Evolutionary conservation across 169 alveolate genomes (phyloP), one percentile per base, ranked within the genome.

Genomic region (Miamiensis avidus): DNA sequence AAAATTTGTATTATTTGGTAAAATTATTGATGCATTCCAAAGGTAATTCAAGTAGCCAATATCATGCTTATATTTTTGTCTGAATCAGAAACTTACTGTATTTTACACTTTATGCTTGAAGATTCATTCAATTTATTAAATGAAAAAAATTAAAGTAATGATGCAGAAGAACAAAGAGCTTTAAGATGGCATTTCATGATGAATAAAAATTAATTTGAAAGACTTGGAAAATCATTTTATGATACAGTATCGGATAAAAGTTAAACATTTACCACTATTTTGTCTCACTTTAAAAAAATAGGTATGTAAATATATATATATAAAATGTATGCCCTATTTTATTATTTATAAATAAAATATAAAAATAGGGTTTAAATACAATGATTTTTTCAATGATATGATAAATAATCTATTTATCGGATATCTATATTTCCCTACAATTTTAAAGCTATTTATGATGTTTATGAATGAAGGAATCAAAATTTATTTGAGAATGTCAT

Each of bases 401-500:
- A 81, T 86, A 1, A 81, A 81, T 32, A 86, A 87, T 33, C 33
- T 86, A 49, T 81, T 86, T 75, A 64, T 76, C 27, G 84, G 87
- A 34, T 86, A 81, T 75, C 31, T 86, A 64, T 76, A 78, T 32
- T 86, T 86, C 74, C 31, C 87, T 30, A 65, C 84, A n/a, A 81
- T 81, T 1, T 33, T 81, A 16, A 81, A 81, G 64, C 31, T 85
- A 29, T 85, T 85, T 82, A 75, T 86, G n/a, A 86, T 86, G 0
- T 86, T 79, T 76, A 31, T 86, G 82, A 86, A 86, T 81, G 90
- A 86, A 32, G 90, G 90, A 29, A 86, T 86, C 4, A 86, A 86
- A 34, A 76, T 86, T 25, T 86, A 86, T 81, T 86, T 86, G 79
- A 86, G 90, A 81, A 65, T 86, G 27, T 77, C 75, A 64, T 86